Base-by-base conservation (phyloP, 2,329 filamentous ascomycete species). In the Chrysosporium queenslandicum region DNA sequence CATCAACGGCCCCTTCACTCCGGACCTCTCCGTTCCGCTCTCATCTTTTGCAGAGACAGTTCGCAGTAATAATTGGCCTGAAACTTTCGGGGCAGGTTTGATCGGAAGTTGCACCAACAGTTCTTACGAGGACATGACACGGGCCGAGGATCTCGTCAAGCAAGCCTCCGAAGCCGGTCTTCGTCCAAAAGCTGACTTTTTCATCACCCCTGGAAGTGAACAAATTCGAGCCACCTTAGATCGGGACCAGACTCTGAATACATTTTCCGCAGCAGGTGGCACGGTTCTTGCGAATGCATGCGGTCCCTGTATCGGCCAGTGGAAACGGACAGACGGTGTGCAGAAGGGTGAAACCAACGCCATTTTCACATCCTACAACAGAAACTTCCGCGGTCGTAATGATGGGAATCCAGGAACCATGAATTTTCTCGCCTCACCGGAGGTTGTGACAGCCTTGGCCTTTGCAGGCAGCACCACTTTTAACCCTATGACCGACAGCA, bases 51-150 rank as follows among this genome's bases (percentile, higher is more conserved):
- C 89, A 65, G 79, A 87, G 54, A 83, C 85, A 1, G 87, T 96
- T 20, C 78, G 85, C 69, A 78, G 85, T 61, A 88, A 96, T 69
- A 75, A 85, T 47, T 98, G 92, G 92, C 92, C 92, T 1, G 80
- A 87, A 65, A 88, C 84, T 57, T 85, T 98, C 56, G 92, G 89
- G 11, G 91, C 92, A 23, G 90, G 90, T 48, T 78, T 98, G 51
- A 98, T 98, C 65, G 92, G 92, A 55, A 95, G 89, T 73, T 98
- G 92, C 77, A 98, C 92, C 47, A 98, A 98, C 78, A 94, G 87
- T 68, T 97, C 92, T 1, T 98, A 97, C 69, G 86, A 96, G 71
- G 92, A 98, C 67, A 98, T 98, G 92, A 94, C 90, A 32, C 85
- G 91, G 56, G 87, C 90, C 12, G 91, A 96, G 71, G 82, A 89